Conservation (phyloP, 2,329 filamentous ascomycete genomes). For the Sporothrix inflata region DNA sequence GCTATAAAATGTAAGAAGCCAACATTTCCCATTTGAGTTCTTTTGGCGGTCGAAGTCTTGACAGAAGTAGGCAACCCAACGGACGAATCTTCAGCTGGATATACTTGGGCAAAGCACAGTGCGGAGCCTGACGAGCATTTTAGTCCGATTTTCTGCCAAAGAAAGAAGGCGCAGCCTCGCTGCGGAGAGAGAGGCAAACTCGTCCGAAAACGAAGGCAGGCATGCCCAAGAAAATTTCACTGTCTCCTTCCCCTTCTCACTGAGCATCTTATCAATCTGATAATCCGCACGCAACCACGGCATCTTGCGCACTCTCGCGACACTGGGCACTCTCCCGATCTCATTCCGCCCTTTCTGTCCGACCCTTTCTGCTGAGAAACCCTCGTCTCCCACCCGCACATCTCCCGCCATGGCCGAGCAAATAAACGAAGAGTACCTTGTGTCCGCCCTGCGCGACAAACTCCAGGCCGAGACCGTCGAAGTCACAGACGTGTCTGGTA, state of each 20-base stretch:
- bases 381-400: not conserved
- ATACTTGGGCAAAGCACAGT: not conserved
- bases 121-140: not conserved
- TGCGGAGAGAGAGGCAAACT: not conserved
- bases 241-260: not conserved
- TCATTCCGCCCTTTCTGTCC: not conserved
- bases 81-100: no score
- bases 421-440: conserved; percentile 74
- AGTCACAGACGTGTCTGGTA: conserved; percentile 92
- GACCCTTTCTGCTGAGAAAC: not conserved
- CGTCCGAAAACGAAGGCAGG: not conserved
- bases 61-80: not conserved
- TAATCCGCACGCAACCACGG: conserved; percentile 23
- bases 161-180: not conserved
- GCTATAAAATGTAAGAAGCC: not conserved
- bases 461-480: conserved; percentile 79
- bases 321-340: not conserved
- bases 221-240: not conserved
- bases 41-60: not conserved
- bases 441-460: conserved; percentile 67
- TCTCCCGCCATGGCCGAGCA: conserved; percentile 53
- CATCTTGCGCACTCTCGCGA: not conserved
- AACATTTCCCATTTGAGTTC: not conserved
- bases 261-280: conserved; percentile 34
- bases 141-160: conserved; percentile 1